Percentiles rank a stretch among this genome's conserved stretches.
Conservation (phyloP, 176 grass and related monocot genomes). For the Carex pumila region DNA sequence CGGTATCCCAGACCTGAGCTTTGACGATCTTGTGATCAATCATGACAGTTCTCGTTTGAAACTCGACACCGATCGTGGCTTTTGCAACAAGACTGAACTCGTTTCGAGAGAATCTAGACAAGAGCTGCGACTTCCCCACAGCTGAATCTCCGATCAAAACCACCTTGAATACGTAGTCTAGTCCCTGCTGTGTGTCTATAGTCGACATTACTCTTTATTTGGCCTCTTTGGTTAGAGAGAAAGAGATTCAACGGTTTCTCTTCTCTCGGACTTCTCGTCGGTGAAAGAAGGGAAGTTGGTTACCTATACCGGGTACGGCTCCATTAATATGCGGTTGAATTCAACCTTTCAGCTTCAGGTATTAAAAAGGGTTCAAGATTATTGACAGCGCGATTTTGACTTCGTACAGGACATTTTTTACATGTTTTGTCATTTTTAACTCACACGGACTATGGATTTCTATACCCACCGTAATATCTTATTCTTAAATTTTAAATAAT, state of each 20-base stretch:
- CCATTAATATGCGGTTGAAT: neutral
- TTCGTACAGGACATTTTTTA: too few relatives aligned
- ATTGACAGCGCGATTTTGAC: too few relatives aligned
- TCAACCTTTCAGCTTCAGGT: too few relatives aligned
- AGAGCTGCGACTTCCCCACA: conserved; percentile 91
- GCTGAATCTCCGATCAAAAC: conserved; percentile 88
- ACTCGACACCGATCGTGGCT: conserved; percentile 86
- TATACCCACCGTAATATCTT: too few relatives aligned
- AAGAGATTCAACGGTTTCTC: neutral
- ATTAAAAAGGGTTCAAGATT: too few relatives aligned
- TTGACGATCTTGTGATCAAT: conserved; percentile 75
- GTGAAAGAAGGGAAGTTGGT: neutral
- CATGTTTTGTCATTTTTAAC: too few relatives aligned
- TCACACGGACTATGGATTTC: too few relatives aligned
- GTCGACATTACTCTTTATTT: neutral
- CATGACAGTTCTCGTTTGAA: conserved; percentile 70
- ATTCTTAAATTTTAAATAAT: too few relatives aligned
- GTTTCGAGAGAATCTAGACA: conserved; percentile 71
- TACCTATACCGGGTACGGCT: neutral
- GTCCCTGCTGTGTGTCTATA: conserved; percentile 41
- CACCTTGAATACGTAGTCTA: conserved; percentile 95
- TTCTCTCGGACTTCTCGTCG: neutral
- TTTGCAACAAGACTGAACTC: conserved; percentile 92
- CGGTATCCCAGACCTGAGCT: conserved; percentile 98
- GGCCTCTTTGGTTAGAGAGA: neutral